A percentile compares a stretch with the other conserved stretches of the same genome.
phyloP scores from a whole-genome alignment of 768 basidiomycete genomes.

The Suillus cothurnatus region DNA sequence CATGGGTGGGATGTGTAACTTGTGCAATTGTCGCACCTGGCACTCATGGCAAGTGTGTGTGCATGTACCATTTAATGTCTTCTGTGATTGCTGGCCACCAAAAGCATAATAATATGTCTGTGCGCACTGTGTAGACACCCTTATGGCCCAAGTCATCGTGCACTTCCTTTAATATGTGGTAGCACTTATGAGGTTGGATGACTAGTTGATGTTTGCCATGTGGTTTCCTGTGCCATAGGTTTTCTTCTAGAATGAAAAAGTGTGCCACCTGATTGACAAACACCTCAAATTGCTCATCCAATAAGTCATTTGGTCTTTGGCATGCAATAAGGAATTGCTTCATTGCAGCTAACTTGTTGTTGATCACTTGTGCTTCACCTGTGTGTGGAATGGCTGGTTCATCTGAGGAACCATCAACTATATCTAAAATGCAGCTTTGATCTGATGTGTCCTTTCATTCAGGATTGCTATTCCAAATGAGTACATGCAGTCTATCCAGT shows the following conservation, averaged over 20 bases:
- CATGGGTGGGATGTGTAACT: neutral
- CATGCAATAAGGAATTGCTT: too few relatives aligned
- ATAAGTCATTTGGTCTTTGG: too few relatives aligned
- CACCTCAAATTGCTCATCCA: too few relatives aligned
- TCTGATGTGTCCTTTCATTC: neutral
- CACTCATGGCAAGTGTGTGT: neutral
- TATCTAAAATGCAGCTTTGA: too few relatives aligned
- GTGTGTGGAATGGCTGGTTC: too few relatives aligned
- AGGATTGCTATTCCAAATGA: fast-evolving
- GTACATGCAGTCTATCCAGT: neutral
- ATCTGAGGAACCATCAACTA: too few relatives aligned
- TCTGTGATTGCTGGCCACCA: constrained; percentile 1
- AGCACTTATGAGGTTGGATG: neutral
- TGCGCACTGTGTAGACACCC: neutral
- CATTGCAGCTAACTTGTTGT: too few relatives aligned
- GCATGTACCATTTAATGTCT: neutral
- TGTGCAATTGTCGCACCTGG: neutral
- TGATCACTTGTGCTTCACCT: too few relatives aligned
- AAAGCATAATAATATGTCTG: neutral
- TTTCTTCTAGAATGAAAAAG: neutral
- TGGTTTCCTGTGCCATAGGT: neutral
- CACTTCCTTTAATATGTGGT: neutral
- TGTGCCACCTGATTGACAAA: neutral
- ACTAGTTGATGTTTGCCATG: neutral
- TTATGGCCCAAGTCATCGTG: constrained; percentile 6